Evolutionary conservation across 2,329 filamentous ascomycete genomes (phyloP).

Genomic region (Aspergillus sp.): DNA sequence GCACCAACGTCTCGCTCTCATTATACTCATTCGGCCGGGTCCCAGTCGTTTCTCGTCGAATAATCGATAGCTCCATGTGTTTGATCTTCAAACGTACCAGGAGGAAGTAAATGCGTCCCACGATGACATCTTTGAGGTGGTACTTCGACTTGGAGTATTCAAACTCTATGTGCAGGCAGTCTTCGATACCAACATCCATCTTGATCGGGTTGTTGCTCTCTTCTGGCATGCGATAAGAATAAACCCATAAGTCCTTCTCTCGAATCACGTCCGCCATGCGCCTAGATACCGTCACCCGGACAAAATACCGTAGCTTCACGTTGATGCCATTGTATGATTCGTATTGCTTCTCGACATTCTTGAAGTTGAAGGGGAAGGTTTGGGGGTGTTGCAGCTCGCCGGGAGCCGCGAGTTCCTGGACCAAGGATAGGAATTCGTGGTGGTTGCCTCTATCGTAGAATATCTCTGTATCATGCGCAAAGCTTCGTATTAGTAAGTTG

Average conservation of each 20-base stretch:
- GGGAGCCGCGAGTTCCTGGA: slow-evolving; percentile 93
- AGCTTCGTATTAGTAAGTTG: neutral
- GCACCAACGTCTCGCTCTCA: slow-evolving; percentile 95
- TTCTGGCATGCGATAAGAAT: slow-evolving; percentile 95
- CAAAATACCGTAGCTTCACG: slow-evolving; percentile 97
- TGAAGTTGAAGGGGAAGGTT: slow-evolving; percentile 99
- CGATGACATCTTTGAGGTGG: slow-evolving; percentile 98
- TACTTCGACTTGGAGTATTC: slow-evolving; percentile 99
- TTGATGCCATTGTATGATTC: slow-evolving; percentile 99
- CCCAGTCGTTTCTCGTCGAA: slow-evolving; percentile 92
- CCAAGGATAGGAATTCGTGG: slow-evolving; percentile 96
- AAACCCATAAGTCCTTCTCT: slow-evolving; percentile 99
- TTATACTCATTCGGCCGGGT: slow-evolving; percentile 98
- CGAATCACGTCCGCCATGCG: slow-evolving; percentile 97
- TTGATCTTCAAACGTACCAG: slow-evolving; percentile 98
- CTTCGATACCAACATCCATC: slow-evolving; percentile 99
- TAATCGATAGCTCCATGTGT: slow-evolving; percentile 99
- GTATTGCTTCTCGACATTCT: slow-evolving; percentile 99
- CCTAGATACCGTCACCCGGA: slow-evolving; percentile 92
- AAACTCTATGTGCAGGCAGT: slow-evolving; percentile 98
- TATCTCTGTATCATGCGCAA: slow-evolving; percentile 70
- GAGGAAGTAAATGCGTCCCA: slow-evolving; percentile 97
- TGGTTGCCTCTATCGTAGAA: slow-evolving; percentile 99
- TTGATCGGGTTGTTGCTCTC: slow-evolving; percentile 99
- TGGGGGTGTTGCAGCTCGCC: slow-evolving; percentile 98